Conservation (phyloP, 305 asterid genomes). For the Rubia peregrina region DNA sequence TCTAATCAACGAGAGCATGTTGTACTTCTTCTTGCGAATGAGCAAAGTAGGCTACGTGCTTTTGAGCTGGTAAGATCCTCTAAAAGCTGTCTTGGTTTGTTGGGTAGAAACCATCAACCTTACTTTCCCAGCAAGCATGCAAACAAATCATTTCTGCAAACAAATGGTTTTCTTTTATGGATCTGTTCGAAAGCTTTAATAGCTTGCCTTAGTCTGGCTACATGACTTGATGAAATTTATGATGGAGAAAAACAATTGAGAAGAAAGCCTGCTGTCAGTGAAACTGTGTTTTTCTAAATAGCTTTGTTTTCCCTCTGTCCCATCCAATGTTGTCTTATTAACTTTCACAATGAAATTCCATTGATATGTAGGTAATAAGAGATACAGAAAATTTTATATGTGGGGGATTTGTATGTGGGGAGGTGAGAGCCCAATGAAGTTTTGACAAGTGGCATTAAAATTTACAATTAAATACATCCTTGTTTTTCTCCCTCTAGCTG, state of each 20-base stretch:
- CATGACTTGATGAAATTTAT: background rate
- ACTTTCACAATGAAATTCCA: background rate
- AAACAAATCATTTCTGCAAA: background rate
- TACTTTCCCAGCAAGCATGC: background rate
- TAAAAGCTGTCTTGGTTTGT: background rate
- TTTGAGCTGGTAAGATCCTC: constrained; percentile 69
- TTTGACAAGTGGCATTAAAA: no score
- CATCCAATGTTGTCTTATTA: background rate
- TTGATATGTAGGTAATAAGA: no score
- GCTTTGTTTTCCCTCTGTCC: background rate
- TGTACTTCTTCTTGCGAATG: constrained; percentile 89
- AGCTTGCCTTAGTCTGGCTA: background rate
- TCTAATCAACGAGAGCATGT: constrained; percentile 93
- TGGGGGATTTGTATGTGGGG: no score
- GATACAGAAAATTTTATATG: no score
- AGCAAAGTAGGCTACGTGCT: constrained; percentile 73
- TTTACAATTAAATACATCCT: no score
- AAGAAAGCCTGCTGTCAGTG: constrained; percentile 1
- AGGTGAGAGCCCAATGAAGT: no score
- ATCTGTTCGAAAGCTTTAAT: background rate
- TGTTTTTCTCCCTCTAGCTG: no score
- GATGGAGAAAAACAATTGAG: background rate
- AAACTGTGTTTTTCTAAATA: background rate
- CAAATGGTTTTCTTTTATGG: background rate
- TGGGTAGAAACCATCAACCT: no score